Conservation (phyloP, 345 rosid genomes). For the Limnanthes douglasii region DNA sequence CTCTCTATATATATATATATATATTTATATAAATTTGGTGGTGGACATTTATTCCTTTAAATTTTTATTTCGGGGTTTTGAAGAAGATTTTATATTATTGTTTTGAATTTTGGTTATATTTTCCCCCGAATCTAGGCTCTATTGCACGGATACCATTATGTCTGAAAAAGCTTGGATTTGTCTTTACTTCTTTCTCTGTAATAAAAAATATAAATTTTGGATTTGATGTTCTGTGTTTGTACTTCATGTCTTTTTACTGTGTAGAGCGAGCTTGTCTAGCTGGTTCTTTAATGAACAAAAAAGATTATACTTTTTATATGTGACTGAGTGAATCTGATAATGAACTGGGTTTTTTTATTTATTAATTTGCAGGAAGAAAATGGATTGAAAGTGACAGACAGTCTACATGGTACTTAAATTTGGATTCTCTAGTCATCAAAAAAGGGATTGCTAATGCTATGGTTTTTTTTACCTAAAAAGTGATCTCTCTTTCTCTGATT, state of each 20-base stretch:
- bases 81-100: conserved; percentile 15
- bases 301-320: conserved; percentile 7
- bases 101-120: conserved; percentile 11
- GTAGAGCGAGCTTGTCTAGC: conserved; percentile 13
- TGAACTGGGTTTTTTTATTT: conserved; percentile 17
- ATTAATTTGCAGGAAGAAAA: conserved; percentile 77
- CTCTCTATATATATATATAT: conserved; percentile 4
- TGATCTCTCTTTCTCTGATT: conserved; percentile 9
- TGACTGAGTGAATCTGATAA: conserved; percentile 12
- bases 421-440: too few relatives aligned
- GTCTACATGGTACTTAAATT: conserved; percentile 56
- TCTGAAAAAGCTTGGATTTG: conserved; percentile 50
- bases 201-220: too few relatives aligned
- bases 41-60: conserved; percentile 16
- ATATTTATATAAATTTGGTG: conserved; percentile 48
- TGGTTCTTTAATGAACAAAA: conserved; percentile 10
- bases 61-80: conserved; percentile 5
- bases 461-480: conserved; percentile 15
- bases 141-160: conserved; percentile 24
- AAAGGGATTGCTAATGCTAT: too few relatives aligned
- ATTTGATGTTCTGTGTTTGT: conserved; percentile 9
- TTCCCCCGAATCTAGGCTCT: conserved; percentile 20
- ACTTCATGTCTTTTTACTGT: conserved; percentile 25
- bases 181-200: conserved; percentile 33
- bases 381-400: conserved; percentile 77